These are phyloP conservation scores for Sclerotinia borealis DNA, from an alignment of 2,329 filamentous ascomycete species.

Conservation along the genomic window DNA sequence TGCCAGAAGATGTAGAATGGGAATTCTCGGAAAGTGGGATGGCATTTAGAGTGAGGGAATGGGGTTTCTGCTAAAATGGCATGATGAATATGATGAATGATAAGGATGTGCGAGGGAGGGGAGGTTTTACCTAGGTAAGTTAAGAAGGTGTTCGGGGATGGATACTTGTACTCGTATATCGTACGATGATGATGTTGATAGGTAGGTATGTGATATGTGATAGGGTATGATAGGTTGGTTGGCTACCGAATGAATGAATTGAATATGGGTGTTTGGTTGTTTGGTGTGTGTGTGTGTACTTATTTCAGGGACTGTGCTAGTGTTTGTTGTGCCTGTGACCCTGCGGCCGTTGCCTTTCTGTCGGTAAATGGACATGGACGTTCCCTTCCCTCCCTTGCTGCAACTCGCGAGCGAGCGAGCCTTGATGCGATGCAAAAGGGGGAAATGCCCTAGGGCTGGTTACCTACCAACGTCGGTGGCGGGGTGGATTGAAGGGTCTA, in stretches of 20 bases:
- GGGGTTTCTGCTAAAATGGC: background rate
- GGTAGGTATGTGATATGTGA: background rate
- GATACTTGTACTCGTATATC: background rate
- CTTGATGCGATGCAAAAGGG: background rate
- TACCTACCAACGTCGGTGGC: no score
- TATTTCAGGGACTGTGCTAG: background rate
- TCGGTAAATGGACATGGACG: background rate
- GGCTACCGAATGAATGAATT: no score
- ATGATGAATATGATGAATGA: no score
- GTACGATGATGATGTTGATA: conserved; percentile 6
- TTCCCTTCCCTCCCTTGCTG: background rate
- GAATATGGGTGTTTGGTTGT: no score
- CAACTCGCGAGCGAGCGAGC: no score
- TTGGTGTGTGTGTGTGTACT: no score
- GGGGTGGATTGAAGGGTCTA: background rate
- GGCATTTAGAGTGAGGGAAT: background rate
- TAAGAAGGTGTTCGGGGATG: background rate
- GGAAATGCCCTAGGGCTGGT: background rate
- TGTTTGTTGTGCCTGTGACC: background rate
- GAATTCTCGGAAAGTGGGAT: background rate
- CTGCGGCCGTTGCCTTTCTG: background rate
- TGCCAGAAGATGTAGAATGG: background rate
- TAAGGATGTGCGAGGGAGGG: no score
- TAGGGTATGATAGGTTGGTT: background rate
- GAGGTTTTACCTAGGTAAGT: no score